Conservation (phyloP, 371 early-diverging fungal genomes). For the Saksenaea vasiformis region DNA sequence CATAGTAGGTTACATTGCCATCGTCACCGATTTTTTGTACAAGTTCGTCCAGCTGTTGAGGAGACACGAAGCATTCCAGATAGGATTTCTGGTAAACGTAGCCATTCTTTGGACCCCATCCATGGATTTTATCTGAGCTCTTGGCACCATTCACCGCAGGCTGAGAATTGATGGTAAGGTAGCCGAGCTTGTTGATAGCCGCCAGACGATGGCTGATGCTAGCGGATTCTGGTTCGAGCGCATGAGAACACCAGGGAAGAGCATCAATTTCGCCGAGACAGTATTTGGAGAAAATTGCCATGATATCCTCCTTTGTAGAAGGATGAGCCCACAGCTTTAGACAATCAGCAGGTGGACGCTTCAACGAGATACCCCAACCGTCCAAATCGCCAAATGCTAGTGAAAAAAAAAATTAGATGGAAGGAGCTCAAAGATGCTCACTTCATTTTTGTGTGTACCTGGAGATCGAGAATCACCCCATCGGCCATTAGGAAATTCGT, state of each 20-base stretch:
- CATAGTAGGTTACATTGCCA: conserved; percentile 86
- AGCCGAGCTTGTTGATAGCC: conserved; percentile 78
- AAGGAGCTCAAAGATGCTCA: neutral
- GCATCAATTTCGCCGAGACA: conserved; percentile 74
- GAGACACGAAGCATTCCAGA: conserved; percentile 92
- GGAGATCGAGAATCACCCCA: conserved; percentile 97
- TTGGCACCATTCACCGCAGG: conserved; percentile 93
- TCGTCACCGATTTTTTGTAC: conserved; percentile 64
- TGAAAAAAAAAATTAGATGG: neutral
- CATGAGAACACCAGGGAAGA: conserved; percentile 93
- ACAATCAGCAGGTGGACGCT: conserved; percentile 64
- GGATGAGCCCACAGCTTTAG: conserved; percentile 85
- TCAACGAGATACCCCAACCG: conserved; percentile 85
- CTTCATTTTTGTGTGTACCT: conserved; percentile 12
- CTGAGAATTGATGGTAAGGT: conserved; percentile 95
- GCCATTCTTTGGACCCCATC: conserved; percentile 98
- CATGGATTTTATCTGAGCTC: conserved; percentile 78
- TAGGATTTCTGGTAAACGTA: conserved; percentile 98
- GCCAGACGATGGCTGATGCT: conserved; percentile 74
- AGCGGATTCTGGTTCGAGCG: conserved; percentile 81
- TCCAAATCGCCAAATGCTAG: conserved; percentile 89
- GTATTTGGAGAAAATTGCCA: conserved; percentile 78
- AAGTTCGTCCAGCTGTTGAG: conserved; percentile 69
- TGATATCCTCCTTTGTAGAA: conserved; percentile 64
- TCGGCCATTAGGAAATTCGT: conserved; percentile 98